phyloP scores from a whole-genome alignment of 441 rosid species.

The Corymbia calophylla region DNA sequence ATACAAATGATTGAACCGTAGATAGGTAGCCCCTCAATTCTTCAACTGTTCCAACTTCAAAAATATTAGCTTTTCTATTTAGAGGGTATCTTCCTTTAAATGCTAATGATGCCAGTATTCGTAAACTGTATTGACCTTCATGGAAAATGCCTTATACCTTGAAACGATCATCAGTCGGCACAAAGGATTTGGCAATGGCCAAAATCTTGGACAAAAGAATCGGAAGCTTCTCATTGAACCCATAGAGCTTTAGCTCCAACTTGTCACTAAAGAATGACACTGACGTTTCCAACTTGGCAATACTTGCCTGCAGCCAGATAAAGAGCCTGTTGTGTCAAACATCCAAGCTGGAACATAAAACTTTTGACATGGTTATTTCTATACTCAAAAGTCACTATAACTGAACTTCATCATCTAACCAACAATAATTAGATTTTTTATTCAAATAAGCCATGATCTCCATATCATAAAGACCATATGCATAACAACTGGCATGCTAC shows the following conservation, averaged over 20 bases:
- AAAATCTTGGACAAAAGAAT: slow-evolving; percentile 69
- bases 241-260: slow-evolving; percentile 87
- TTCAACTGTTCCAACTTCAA: background rate
- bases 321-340: background rate
- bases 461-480: background rate
- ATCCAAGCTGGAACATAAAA: background rate
- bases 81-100: background rate
- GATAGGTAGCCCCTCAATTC: background rate
- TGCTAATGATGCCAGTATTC: background rate
- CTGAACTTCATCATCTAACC: background rate
- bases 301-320: slow-evolving; percentile 67
- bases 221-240: slow-evolving; percentile 84
- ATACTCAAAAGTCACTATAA: background rate
- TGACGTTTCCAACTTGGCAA: slow-evolving; percentile 89
- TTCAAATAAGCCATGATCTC: background rate
- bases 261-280: slow-evolving; percentile 61
- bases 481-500: background rate
- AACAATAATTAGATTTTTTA: background rate
- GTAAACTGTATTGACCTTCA: background rate
- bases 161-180: slow-evolving; percentile 70
- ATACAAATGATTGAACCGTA: background rate
- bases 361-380: background rate
- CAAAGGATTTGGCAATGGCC: slow-evolving; percentile 57
- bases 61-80: background rate
- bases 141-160: slow-evolving; percentile 34